A percentile compares a stretch with the other conserved stretches of the same genome.
Conservation (phyloP, 75 land plant genomes). For the Cupressus sempervirens region DNA sequence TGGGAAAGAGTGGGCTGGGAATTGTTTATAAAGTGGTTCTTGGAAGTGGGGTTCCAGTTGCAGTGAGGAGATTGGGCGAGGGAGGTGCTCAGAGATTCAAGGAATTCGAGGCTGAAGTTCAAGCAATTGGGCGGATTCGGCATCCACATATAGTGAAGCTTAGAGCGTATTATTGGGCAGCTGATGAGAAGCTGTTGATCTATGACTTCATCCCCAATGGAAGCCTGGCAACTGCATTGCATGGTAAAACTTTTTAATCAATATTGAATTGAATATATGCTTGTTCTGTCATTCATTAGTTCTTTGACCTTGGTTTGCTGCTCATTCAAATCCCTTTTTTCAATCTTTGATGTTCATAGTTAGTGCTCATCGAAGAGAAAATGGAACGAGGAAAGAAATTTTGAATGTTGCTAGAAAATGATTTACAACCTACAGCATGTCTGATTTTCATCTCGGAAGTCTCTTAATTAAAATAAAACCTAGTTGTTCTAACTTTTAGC, state of each 20-base stretch:
- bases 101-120: conserved; percentile 72
- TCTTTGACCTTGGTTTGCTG: neutral
- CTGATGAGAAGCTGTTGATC: conserved; percentile 83
- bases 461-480: neutral
- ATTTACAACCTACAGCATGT: neutral
- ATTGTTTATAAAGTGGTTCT: conserved; percentile 90
- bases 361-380: neutral
- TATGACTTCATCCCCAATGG: conserved; percentile 80
- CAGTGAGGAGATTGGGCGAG: conserved; percentile 70
- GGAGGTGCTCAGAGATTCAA: conserved; percentile 59
- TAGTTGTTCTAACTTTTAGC: neutral
- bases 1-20: conserved; percentile 85
- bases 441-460: neutral
- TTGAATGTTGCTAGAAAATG: neutral
- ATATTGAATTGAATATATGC: neutral
- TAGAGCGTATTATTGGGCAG: conserved; percentile 87
- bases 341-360: neutral
- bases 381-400: neutral
- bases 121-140: conserved; percentile 59
- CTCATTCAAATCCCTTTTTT: neutral
- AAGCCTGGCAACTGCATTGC: conserved; percentile 66
- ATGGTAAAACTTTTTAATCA: conserved; percentile 41
- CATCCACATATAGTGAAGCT: conserved; percentile 72
- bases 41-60: conserved; percentile 73
- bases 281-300: neutral